phyloP scores from a whole-genome alignment of 2,329 filamentous ascomycete genomes.

The Chaetomium globosum region DNA sequence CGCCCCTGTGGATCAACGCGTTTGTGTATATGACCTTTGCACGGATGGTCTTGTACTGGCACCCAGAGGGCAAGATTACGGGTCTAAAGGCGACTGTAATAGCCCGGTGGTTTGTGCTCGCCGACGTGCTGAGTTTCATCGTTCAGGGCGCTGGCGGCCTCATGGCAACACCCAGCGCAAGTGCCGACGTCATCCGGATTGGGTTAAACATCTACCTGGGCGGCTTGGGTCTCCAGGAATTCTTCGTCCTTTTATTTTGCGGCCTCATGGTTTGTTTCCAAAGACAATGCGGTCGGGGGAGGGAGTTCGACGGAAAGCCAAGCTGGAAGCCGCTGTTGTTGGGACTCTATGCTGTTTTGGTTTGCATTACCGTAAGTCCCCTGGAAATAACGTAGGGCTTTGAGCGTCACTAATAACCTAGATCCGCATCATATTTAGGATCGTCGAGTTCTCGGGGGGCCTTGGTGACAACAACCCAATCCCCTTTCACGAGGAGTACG shows the following conservation, averaged over 20 bases:
- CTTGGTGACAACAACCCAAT: slow-evolving; percentile 42
- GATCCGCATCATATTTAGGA: slow-evolving; percentile 59
- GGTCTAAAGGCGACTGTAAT: slow-evolving; percentile 43
- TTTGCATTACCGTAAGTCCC: slow-evolving; percentile 44
- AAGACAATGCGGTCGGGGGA: slow-evolving; percentile 29
- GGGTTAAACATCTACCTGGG: slow-evolving; percentile 47
- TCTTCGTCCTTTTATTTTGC: slow-evolving; percentile 45
- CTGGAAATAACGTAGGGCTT: background rate
- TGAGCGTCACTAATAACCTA: background rate
- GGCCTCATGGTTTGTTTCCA: slow-evolving; percentile 45
- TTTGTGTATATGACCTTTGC: slow-evolving; percentile 51
- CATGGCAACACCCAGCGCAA: slow-evolving; percentile 39
- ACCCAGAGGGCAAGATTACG: slow-evolving; percentile 42
- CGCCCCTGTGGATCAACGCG: slow-evolving; percentile 51
- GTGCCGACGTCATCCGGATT: slow-evolving; percentile 36
- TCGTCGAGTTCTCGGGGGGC: slow-evolving; percentile 58
- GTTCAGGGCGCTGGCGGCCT: slow-evolving; percentile 48
- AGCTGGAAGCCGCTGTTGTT: slow-evolving; percentile 43
- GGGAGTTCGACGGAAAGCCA: slow-evolving; percentile 31
- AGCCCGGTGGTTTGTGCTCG: slow-evolving; percentile 51
- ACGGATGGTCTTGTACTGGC: slow-evolving; percentile 45
- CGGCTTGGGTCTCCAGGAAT: slow-evolving; percentile 45
- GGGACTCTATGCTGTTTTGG: slow-evolving; percentile 42
- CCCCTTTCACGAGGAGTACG: slow-evolving; percentile 55
- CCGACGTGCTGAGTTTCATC: slow-evolving; percentile 53